A percentile compares a stretch with the other conserved stretches of the same genome.
Evolutionary conservation across 2,329 filamentous ascomycete species (phyloP).

Genomic region (Penicillium sp.): DNA sequence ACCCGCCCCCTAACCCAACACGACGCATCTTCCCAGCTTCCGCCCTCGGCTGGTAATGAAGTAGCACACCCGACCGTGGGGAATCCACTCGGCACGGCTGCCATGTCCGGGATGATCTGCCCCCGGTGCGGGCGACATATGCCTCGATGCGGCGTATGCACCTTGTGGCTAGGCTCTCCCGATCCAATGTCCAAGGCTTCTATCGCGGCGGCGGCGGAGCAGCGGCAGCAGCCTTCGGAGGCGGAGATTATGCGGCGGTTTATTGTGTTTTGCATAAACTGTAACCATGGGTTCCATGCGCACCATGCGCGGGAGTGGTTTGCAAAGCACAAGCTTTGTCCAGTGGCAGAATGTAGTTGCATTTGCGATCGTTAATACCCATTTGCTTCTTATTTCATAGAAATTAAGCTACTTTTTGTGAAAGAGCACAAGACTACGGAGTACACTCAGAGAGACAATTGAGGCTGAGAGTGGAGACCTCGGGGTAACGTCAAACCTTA

Average conservation of each 20-base stretch:
- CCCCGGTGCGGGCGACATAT: slow-evolving; percentile 66
- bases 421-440: not conserved
- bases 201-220: slow-evolving; percentile 33
- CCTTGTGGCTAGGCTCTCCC: slow-evolving; percentile 64
- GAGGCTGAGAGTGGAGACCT: not conserved
- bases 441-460: not conserved
- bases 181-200: slow-evolving; percentile 55
- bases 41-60: slow-evolving; percentile 34
- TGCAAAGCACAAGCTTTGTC: slow-evolving; percentile 43
- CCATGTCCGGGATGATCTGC: slow-evolving; percentile 59
- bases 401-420: not conserved
- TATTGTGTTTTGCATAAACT: slow-evolving; percentile 66
- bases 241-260: slow-evolving; percentile 59
- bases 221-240: slow-evolving; percentile 31
- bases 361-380: slow-evolving; percentile 43
- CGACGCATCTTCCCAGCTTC: slow-evolving; percentile 39
- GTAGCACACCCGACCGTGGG: slow-evolving; percentile 40
- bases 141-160: slow-evolving; percentile 67
- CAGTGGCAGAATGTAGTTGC: slow-evolving; percentile 47
- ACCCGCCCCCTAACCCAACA: slow-evolving; percentile 59
- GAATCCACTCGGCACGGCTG: slow-evolving; percentile 41
- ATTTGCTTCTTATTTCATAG: slow-evolving; percentile 7
- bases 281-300: slow-evolving; percentile 68
- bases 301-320: slow-evolving; percentile 69
- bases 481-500: not conserved